Conservation (phyloP, 2,329 filamentous ascomycete genomes). For the Paecilomyces fulvus region DNA sequence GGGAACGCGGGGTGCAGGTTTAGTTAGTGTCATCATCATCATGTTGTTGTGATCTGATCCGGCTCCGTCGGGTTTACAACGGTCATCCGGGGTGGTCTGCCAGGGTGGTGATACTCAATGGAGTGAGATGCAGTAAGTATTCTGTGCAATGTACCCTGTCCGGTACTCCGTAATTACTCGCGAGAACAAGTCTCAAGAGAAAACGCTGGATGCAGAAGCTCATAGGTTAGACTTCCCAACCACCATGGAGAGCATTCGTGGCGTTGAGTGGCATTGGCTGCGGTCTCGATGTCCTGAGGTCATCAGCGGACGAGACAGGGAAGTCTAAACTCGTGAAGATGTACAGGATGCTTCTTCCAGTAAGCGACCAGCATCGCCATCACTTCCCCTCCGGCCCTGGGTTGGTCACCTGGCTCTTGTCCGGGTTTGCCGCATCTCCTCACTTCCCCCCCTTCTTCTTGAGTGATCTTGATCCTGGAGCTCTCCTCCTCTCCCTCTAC, state of each 20-base stretch:
- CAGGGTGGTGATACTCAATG: neutral
- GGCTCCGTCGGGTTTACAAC: neutral
- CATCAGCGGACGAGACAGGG: neutral
- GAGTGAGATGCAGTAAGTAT: neutral
- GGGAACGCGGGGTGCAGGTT: constrained; percentile 11
- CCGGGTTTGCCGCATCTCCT: neutral
- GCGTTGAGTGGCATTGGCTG: neutral
- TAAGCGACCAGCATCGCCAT: neutral
- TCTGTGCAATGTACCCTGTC: neutral
- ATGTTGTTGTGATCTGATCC: constrained; percentile 5
- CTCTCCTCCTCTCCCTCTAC: constrained; percentile 3
- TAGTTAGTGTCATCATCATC: constrained; percentile 5
- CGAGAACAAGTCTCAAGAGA: neutral
- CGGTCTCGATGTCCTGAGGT: constrained; percentile 1
- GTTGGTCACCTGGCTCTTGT: neutral
- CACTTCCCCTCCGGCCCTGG: neutral
- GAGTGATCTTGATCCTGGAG: constrained; percentile 2
- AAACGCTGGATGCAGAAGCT: neutral
- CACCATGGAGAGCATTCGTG: neutral
- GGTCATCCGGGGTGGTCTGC: neutral
- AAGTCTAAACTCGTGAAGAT: neutral
- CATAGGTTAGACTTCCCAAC: neutral
- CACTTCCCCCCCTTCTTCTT: constrained; percentile 1
- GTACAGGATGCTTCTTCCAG: neutral
- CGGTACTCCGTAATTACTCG: neutral